Evolutionary conservation across 805 yeast genomes (phyloP).

Genomic region (Cyberlindnera saturnus): DNA sequence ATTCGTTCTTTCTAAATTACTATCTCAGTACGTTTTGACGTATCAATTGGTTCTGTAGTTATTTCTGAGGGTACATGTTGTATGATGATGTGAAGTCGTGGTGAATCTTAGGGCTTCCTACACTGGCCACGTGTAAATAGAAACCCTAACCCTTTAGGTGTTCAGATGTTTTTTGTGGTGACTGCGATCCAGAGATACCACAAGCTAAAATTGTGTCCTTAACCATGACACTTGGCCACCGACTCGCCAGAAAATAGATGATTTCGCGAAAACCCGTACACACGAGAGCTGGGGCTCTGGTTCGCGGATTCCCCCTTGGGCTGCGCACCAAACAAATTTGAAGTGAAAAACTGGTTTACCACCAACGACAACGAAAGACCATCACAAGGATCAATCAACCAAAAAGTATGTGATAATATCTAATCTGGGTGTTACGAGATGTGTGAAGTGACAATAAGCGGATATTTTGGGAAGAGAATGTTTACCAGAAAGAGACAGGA

Average conservation of each 20-base stretch:
- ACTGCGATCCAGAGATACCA: no score
- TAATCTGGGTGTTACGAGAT: neutral
- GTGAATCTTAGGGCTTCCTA: neutral
- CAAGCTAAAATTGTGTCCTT: neutral
- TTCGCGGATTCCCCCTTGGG: neutral
- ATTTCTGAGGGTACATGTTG: no score
- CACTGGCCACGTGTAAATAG: no score
- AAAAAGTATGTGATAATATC: slow-evolving; percentile 21
- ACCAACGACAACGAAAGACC: slow-evolving; percentile 1
- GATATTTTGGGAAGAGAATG: no score
- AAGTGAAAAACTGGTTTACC: slow-evolving; percentile 24
- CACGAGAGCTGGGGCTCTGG: neutral
- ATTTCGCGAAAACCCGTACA: slow-evolving; percentile 2
- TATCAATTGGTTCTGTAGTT: no score
- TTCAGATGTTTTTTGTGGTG: no score
- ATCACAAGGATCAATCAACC: slow-evolving; percentile 19
- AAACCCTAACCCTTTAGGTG: no score
- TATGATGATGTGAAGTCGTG: neutral
- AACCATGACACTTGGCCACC: neutral
- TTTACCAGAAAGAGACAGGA: no score
- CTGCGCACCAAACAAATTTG: slow-evolving; percentile 2
- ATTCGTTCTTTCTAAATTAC: no score
- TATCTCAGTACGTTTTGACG: no score
- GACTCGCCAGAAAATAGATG: neutral
- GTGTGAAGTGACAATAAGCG: neutral